Base-by-base conservation (phyloP, 768 basidiomycete species). In the Boletus tomentosulus region DNA sequence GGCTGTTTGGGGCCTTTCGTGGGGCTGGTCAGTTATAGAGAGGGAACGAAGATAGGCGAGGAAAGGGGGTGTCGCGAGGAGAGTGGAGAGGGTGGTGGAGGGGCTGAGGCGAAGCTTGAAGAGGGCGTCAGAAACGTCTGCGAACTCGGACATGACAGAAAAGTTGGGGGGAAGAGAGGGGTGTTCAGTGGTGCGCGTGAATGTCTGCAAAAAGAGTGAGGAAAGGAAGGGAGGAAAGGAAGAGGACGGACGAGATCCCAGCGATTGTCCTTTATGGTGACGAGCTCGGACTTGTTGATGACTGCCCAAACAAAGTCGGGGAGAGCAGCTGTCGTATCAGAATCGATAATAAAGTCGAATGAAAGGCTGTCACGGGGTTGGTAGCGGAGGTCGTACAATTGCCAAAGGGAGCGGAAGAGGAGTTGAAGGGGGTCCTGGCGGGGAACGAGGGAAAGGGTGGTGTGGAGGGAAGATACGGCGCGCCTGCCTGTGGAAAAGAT, bases 1-100 rank as follows among this genome's bases (percentile, higher is more conserved):
- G 1, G 83, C 79, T 3, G 72, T 66, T 1, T 63, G 55, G 1
- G 94, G 94, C 51, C 88, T 84, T 24, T 78, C 76, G 49, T 84
- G 76, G 8, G 93, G 90, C 64, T 92, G 89, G 74, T 97, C 94
- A 25, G 93, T 92, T 50, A 92, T 88, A 45, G 92, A 84, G 59
- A 96, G 79, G 35, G 88, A 92, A 60, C 89, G 87, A 78, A 97
- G 91, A 74, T 89, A 86, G 37, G 83, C 79, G 45, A 81, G 76
- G 45, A 85, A 76, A 47, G 78, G 79, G 28, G 88, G 81, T 59
- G 88, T 77, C 48, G 80, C 75, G 50, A 96, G 74, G n/a, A 79
- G 70, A 27, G 79, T 72, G 49, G 78, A 58, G 28, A 96, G 71
- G 57, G 74, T 79, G 33, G 74, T 73, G 66, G 72, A 72, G 53